Base-by-base conservation (phyloP, 805 yeast genomes). In the Sugiyamaella boreocaroliniensis region DNA sequence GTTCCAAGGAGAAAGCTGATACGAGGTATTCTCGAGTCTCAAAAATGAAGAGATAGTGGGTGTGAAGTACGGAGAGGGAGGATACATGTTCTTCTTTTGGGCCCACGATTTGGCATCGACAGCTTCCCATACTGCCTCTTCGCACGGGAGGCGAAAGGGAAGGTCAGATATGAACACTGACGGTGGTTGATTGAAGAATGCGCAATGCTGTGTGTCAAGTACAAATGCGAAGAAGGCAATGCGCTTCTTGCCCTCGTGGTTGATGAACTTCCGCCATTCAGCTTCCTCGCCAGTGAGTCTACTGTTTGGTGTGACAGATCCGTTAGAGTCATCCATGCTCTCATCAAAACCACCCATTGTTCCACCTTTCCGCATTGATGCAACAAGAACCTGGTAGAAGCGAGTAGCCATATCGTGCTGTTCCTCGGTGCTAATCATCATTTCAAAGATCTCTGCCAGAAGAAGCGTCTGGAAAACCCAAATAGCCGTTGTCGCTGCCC, bases 141-240 rank as follows among this genome's bases (percentile, higher is more conserved):
- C 79, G 58, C 85, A 83, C 1, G 87, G 88, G 68, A 82, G 65
- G 3, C 78, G 70, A 60, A 82, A 62, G 57, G 82, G 82, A 47
- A 82, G 70, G 59, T 58, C 88, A 59, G 82, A 83, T 9, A 81
- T 75, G 42, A 78, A 76, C 37, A 82, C 66, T 32, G 76, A 64
- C 58, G 80, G 73, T 54, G 84, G 80, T 67, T 88, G 95, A 8
- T 95, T 85, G 67, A 85, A 87, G 47, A 86, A 78, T 14, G 85
- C 79, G 41, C 89, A 84, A 69, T 89, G 95, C 2, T 83, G 77
- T 1, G 85, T 81, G 66, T 88, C 96, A 60, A 85, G 74, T 63
- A 85, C 86, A 65, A 88, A 89, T 12, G 95, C 89, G 80, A 86
- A 80, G 55, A 82, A 80, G 0, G 95, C 87, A 1, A 85, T 77